phyloP scores from a whole-genome alignment of 345 rosid species.

The Syzygium aromaticum region DNA sequence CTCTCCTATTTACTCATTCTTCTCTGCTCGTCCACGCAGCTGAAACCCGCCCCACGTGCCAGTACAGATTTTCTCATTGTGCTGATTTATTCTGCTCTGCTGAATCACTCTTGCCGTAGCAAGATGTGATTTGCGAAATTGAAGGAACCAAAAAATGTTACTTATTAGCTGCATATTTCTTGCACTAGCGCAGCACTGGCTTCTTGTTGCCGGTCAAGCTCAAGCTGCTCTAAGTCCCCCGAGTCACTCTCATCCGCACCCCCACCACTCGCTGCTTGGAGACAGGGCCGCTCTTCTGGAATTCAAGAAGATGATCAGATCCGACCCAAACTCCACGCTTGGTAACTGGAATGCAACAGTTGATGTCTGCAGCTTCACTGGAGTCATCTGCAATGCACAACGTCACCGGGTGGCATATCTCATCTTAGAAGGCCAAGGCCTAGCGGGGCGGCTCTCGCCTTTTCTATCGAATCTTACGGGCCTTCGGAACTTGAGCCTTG shows the following conservation, averaged over 20 bases:
- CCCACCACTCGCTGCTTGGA: slow-evolving; percentile 15
- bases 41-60: neutral
- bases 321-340: slow-evolving; percentile 22
- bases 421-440: slow-evolving; percentile 7
- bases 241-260: neutral
- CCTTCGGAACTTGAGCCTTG: slow-evolving; percentile 21
- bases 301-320: slow-evolving; percentile 20
- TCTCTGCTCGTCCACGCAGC: neutral
- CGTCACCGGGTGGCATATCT: slow-evolving; percentile 23
- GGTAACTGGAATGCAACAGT: slow-evolving; percentile 28
- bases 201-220: neutral
- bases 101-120: neutral
- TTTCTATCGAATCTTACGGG: slow-evolving; percentile 34
- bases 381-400: slow-evolving; percentile 20
- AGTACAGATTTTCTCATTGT: neutral
- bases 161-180: slow-evolving; percentile 7
- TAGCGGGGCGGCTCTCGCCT: slow-evolving; percentile 29
- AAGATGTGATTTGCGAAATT: neutral
- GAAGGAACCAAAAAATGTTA: slow-evolving; percentile 8
- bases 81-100: neutral
- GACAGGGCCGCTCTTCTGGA: slow-evolving; percentile 45
- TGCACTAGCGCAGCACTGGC: slow-evolving; percentile 13
- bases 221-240: slow-evolving; percentile 1
- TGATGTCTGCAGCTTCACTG: slow-evolving; percentile 33
- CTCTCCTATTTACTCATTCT: neutral